Evolutionary conservation across 257 asterid genomes (phyloP), one percentile per base, ranked within the genome.

Genomic region (Nicotiana tomentosiformis): DNA sequence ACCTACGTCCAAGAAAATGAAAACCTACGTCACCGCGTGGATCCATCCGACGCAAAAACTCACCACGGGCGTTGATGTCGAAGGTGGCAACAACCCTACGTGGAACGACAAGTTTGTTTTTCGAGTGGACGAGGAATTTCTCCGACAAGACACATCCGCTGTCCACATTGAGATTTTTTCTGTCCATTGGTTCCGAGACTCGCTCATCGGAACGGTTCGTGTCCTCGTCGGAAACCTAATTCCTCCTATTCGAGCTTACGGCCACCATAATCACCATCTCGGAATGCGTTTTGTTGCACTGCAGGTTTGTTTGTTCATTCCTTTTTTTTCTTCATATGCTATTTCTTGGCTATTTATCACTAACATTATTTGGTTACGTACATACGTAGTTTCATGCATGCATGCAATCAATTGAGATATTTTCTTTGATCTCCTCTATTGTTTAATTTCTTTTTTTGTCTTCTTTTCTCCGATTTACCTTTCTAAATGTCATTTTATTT

Each of bases 61-160:
- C 2, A 66, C 97, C 11, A 88, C 93, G 2, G 84, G 93, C 67
- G 91, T 94, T 30, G 98, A 96, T 51, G 14, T 82, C 0, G 93
- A 90, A 23, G 98, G 98, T 55, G 87, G 85, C 46, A 87, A 78
- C 55, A 93, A 88, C 66, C 99, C 99, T 0, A 93, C 98, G 1
- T 96, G 99, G 99, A 96, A 96, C 35, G 99, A 96, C 26, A 96
- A 96, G 84, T 96, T 96, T 74, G 98, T 96, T n/a, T 94, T 94
- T 67, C 82, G 92, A 83, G 99, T 96, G 55, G 97, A 96, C 82
- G 98, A 96, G 33, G 95, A 93, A 43, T 96, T 92, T 6, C 97
- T 94, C 61, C 81, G 78, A 10, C 88, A 77, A 29, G 98, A 96
- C 20, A 92, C 95, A 15, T 89, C 99, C 4, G 91, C 97, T 7